Evolutionary conservation across 768 basidiomycete species (phyloP).

Genomic region (Boletus eberwhitei): DNA sequence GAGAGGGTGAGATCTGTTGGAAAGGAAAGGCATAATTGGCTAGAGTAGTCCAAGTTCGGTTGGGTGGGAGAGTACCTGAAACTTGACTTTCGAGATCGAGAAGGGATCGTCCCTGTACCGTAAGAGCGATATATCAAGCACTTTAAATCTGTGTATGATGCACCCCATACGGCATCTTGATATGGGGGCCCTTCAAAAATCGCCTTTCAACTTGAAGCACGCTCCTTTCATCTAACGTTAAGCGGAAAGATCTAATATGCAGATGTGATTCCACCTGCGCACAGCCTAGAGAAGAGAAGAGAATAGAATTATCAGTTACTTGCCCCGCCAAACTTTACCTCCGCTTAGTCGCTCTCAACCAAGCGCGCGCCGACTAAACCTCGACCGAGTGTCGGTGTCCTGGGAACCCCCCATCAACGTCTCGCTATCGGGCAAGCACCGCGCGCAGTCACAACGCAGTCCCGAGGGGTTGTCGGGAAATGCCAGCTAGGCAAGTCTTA

Average conservation of each 20-base stretch:
- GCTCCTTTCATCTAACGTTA: slow-evolving; percentile 36
- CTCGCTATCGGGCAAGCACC: slow-evolving; percentile 6
- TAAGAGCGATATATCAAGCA: slow-evolving; percentile 34
- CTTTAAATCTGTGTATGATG: slow-evolving; percentile 34
- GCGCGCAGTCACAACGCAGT: neutral
- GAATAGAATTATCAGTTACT: slow-evolving; percentile 6
- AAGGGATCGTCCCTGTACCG: slow-evolving; percentile 37
- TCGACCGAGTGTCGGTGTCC: slow-evolving; percentile 5
- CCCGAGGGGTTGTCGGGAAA: slow-evolving; percentile 23
- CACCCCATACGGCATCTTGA: slow-evolving; percentile 34
- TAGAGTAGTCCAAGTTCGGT: slow-evolving; percentile 24
- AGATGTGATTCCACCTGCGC: slow-evolving; percentile 29
- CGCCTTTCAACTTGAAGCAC: slow-evolving; percentile 25
- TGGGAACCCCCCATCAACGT: slow-evolving; percentile 2
- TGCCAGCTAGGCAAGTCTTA: slow-evolving; percentile 15
- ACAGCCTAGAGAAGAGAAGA: slow-evolving; percentile 23
- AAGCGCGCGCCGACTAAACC: neutral
- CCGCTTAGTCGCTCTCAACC: slow-evolving; percentile 8
- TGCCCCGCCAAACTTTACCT: slow-evolving; percentile 8
- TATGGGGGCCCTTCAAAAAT: slow-evolving; percentile 25
- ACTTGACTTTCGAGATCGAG: slow-evolving; percentile 36
- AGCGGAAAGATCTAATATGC: slow-evolving; percentile 34
- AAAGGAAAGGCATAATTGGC: slow-evolving; percentile 19
- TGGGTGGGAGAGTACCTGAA: slow-evolving; percentile 35
- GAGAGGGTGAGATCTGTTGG: slow-evolving; percentile 21